A percentile compares a stretch with the other conserved stretches of the same genome.
Conservation (phyloP, 768 basidiomycete genomes). For the Fomitopsis pulvina region DNA sequence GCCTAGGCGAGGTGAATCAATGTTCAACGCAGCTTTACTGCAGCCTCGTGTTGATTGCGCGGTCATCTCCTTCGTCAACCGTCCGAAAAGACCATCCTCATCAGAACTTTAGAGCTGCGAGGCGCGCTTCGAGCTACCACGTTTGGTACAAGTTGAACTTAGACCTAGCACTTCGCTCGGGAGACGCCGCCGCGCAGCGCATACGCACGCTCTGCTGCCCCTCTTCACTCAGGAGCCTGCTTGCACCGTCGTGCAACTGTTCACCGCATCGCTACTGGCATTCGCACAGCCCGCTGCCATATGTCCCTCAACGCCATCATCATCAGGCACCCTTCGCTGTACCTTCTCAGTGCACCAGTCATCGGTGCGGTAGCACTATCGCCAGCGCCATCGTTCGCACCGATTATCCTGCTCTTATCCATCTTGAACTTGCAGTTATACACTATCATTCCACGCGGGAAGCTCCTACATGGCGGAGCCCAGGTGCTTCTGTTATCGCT, state of each 20-base stretch:
- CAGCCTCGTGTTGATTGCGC: too few relatives aligned
- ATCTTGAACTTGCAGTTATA: constrained; percentile 20
- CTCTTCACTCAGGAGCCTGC: neutral
- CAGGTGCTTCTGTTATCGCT: constrained; percentile 20
- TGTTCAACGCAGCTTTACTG: too few relatives aligned
- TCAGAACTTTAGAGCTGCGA: too few relatives aligned
- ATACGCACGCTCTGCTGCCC: too few relatives aligned
- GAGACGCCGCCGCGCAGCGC: too few relatives aligned
- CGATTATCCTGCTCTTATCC: constrained; percentile 22
- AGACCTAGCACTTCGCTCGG: too few relatives aligned
- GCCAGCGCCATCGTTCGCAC: constrained; percentile 23
- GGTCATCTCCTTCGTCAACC: too few relatives aligned
- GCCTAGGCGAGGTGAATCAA: too few relatives aligned
- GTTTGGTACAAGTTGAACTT: too few relatives aligned
- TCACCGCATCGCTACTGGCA: neutral
- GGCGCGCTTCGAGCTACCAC: too few relatives aligned
- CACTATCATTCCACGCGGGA: constrained; percentile 12
- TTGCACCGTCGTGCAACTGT: neutral
- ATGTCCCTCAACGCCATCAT: constrained; percentile 1
- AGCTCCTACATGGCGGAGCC: constrained; percentile 1
- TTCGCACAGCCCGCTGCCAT: neutral
- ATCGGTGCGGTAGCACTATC: constrained; percentile 22
- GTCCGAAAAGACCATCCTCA: too few relatives aligned
- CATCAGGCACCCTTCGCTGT: constrained; percentile 8
- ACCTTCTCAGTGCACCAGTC: constrained; percentile 4